phyloP scores from a whole-genome alignment of 2,329 filamentous ascomycete genomes.

The Cercospora sojina region DNA sequence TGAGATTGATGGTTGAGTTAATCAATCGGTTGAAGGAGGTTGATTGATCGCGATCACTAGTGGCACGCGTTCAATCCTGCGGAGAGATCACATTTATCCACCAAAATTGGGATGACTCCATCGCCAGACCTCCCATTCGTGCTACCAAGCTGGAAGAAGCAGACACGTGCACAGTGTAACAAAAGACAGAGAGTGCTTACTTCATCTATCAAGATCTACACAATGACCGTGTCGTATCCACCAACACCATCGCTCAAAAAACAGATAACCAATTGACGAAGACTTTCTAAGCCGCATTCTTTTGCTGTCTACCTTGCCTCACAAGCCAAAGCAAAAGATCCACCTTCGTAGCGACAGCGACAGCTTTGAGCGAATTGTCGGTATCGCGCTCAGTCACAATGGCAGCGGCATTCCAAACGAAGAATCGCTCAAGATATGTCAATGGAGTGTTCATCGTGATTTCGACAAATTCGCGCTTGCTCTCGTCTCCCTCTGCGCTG shows the following conservation, averaged over 20 bases:
- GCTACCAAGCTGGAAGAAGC: background rate
- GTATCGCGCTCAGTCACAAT: slow-evolving; percentile 77
- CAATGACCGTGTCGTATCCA: background rate
- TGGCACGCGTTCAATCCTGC: background rate
- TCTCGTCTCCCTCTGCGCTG: slow-evolving; percentile 43
- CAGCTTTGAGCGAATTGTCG: slow-evolving; percentile 64
- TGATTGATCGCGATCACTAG: too few species aligned
- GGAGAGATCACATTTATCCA: background rate
- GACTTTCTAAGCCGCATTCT: background rate
- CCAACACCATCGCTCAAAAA: slow-evolving; percentile 12
- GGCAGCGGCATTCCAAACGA: slow-evolving; percentile 97
- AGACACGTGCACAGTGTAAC: background rate
- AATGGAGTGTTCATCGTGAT: slow-evolving; percentile 90
- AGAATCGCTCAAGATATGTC: slow-evolving; percentile 80
- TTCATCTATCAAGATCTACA: background rate
- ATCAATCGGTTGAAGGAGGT: too few species aligned
- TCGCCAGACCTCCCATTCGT: background rate
- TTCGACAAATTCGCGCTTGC: slow-evolving; percentile 74
- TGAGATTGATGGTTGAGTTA: too few species aligned
- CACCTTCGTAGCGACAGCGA: slow-evolving; percentile 94
- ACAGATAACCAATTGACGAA: background rate
- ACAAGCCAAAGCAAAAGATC: slow-evolving; percentile 92
- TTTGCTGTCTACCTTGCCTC: slow-evolving; percentile 51
- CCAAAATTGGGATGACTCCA: background rate
- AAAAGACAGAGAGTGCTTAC: background rate